Evolutionary conservation across 306 rosid genomes (phyloP), one percentile per base, ranked within the genome.

Genomic region (Ochetophila trinervis): DNA sequence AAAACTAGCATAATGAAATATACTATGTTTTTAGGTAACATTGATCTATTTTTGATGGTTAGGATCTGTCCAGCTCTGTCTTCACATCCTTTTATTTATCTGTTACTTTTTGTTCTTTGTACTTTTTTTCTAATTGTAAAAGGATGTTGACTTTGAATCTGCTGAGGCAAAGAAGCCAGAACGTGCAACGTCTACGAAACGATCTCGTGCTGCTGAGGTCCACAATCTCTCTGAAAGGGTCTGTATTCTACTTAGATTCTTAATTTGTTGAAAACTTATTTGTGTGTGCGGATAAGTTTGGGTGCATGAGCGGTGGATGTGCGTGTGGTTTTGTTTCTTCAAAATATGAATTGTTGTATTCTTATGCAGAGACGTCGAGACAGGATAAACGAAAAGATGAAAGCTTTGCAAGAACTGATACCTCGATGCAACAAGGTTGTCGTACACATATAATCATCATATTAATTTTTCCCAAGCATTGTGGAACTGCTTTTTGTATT

Each of bases 141-240:
- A 88, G 95, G 95, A 82, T 37, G 75, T 53, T 3, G 86, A 75
- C 60, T 83, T 81, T 68, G 90, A 91, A 74, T 70, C 72, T 47
- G 67, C 47, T 54, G 88, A 76, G 52, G 77, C 49, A 22, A 89
- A 78, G 79, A 88, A 82, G 57, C 81, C 71, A 66, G 73, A 0
- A 44, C 87, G 84, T 23, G 84, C 83, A 32, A 67, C 90, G 49
- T 84, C 94, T 36, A 60, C 79, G 0, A 91, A 83, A 77, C 88
- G 88, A 69, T 62, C 90, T 15, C 91, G 96, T 47, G 96, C 91
- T 54, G 95, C 95, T 1, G 96, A 85, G 73, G 87, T 88, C 69
- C 97, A 91, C 73, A 91, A 88, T 80, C 97, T 79, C 66, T 91
- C 97, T 3, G 97, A 88, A 82, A 82, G 97, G 94, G 97, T 91